Evolutionary conservation across 192 early-diverging fungal genomes (phyloP), one percentile per base, ranked within the genome.

Genomic region (Helicostylum pulchrum): DNA sequence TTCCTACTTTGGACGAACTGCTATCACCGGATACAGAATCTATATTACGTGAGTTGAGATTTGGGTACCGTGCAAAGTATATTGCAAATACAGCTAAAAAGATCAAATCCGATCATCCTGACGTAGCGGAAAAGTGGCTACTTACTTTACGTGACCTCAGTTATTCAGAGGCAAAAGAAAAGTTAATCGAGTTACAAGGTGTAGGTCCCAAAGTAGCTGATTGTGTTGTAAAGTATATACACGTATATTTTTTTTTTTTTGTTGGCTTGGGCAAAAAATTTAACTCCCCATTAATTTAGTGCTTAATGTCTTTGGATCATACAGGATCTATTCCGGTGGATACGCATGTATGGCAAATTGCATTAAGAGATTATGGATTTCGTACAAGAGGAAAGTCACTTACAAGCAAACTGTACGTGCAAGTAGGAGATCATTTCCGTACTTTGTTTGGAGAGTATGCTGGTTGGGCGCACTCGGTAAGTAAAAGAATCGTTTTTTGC

Each of bases 181-280:
- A 81, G 26, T 70, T 97, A 30, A 56, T 94, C 61, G 73, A 88
- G 46, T 73, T 97, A 6, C 70, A 83, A 48, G 95, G 95, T 1
- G 89, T 83, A 49, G 97, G 97, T 1, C 95, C 95, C 3, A 99
- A 99, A 74, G 94, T 99, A 7, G 97, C 97, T 0, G 97, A 99
- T 72, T 99, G 97, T 65, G 85, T 99, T 42, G 82, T 84, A 83
- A 60, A 73, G 34, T 19, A 7, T 23, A 21, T 20, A 11, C 8
- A 59, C 39, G 12, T 57, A 3, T 32, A 54, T 21, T 52, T 30
- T 26, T 46, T 30, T 52, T 5, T 48, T 30, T 51, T 49, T 42
- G 0, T 53, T n/a, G n/a, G n/a, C n/a, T n/a, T n/a, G n/a, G n/a
- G 42, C 21, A 5, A 42, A 8, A n/a, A n/a, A n/a, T n/a, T 12